Evolutionary conservation across 2,329 filamentous ascomycete species (phyloP), one percentile per base, ranked within the genome.

Genomic region (Penicillium brasilianum): DNA sequence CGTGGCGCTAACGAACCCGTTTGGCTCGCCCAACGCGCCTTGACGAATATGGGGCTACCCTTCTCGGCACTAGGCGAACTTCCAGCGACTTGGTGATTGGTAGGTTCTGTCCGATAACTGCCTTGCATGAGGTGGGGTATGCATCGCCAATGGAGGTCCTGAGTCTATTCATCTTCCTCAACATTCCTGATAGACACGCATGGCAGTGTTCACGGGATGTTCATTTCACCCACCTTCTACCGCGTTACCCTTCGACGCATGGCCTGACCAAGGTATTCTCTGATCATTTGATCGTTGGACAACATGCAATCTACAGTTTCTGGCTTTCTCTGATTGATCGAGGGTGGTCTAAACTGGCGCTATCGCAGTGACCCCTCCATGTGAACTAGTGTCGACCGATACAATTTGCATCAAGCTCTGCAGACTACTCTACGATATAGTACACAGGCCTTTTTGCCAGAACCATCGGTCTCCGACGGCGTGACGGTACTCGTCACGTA

Each of bases 401-500:
- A 39, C 7, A 16, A 13, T 58, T 50, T 58, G 41, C 51, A 43
- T 37, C 34, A 25, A 59, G 55, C n/a, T 58, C 46, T 63, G 58
- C 61, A 56, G 30, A 48, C 30, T 22, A 18, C 7, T 20, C 20
- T 11, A 46, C 14, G 39, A 25, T 50, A 41, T 16, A 60, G 63
- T 34, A 3, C 16, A 11, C 44, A 28, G 28, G 22, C 46, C 50
- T 58, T 32, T 36, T 59, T 20, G 20, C 50, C 13, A 5, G 52
- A 18, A 22, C 18, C 30, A 53, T 53, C 61, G 61, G 61, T 50
- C 61, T 63, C 61, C 61, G 61, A 63, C 61, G 61, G 61, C 32
- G 52, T 51, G 41, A 55, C 28, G 20, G n/a, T 25, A 50, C 48
- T 39, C 13, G 22, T 18, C 30, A n/a, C 28, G 3, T 36, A 30